A percentile compares a stretch with the other conserved stretches of the same genome.
Evolutionary conservation across 352 stramenopile species (phyloP).

Genomic region (Phytopythium boreale): DNA sequence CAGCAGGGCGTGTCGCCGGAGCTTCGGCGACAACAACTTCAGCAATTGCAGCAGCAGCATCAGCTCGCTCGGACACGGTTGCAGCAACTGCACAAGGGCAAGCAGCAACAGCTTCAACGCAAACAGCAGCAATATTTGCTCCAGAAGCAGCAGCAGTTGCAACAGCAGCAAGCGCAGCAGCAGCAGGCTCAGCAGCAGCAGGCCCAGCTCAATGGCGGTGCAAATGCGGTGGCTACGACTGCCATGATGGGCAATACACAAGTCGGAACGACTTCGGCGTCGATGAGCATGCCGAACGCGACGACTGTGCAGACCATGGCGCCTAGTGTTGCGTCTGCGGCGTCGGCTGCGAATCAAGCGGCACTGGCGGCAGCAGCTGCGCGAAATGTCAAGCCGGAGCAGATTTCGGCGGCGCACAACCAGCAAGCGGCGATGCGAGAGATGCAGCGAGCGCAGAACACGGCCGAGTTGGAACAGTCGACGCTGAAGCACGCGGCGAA

Average conservation of each 20-base stretch:
- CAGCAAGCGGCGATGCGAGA: conserved; percentile 65
- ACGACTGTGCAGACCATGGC: conserved; percentile 35
- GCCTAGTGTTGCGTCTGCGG: conserved; percentile 18
- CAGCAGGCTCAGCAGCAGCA: conserved; percentile 34
- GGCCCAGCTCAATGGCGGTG: conserved; percentile 18
- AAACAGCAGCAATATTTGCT: conserved; percentile 81
- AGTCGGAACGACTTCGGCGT: conserved; percentile 20
- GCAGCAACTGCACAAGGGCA: conserved; percentile 75
- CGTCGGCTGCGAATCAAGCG: conserved; percentile 21
- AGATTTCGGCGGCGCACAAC: conserved; percentile 45
- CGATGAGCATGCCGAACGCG: conserved; percentile 35
- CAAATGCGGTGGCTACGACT: conserved; percentile 16
- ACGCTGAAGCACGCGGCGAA: conserved; percentile 28
- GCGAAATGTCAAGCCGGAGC: conserved; percentile 55
- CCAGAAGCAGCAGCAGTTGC: conserved; percentile 74
- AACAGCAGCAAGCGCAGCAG: conserved; percentile 54
- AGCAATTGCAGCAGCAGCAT: conserved; percentile 78
- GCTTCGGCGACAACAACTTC: conserved; percentile 58
- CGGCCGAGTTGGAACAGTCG: conserved; percentile 40
- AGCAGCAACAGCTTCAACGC: conserved; percentile 76
- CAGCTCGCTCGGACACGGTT: conserved; percentile 58
- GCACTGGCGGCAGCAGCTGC: conserved; percentile 21
- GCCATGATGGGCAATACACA: conserved; percentile 32
- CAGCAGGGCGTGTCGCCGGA: conserved; percentile 60
- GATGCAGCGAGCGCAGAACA: conserved; percentile 62